Base-by-base conservation (phyloP, 192 early-diverging fungal species). In the Tieghemiomyces parasiticus region DNA sequence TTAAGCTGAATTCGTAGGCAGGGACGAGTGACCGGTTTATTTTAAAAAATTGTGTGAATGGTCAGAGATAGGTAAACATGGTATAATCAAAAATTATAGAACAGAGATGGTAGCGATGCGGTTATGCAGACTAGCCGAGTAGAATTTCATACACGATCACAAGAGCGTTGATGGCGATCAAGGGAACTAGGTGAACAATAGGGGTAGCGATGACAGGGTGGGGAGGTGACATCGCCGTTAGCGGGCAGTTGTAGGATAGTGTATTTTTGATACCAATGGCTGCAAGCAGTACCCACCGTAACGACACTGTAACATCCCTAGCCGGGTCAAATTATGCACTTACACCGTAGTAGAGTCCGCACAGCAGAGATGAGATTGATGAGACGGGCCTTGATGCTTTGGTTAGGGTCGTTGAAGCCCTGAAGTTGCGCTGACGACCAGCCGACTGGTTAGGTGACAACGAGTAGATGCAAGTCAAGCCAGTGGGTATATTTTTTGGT, bases 281-380 rank as follows among this genome's bases (percentile, higher is more conserved):
- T 26, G 19, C 33, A 38, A 31, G 55, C 0, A 3, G 26, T 22
- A n/a, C 1, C 2, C 3, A 35, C n/a, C 24, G 0, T 19, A 13
- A 9, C 12, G n/a, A 20, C n/a, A 2, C 16, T n/a, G 35, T 13
- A 54, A 6, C 22, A 19, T 46, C 34, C 22, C 19, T 44, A 9
- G 4, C 0, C 29, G 2, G 13, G 12, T 46, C 13, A 26, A 24
- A 30, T 35, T 35, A 10, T 0, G 12, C 10, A 71, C 81, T 56
- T 81, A 90, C 88, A 84, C 77, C 90, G 70, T 76, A 92, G 82
- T 47, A 95, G 71, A 42, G 89, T 94, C 63, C 92, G 78, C 42
- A 92, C 85, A 0, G 92, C 90, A 0, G 89, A 89, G 59, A 95
- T 93, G 38, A 95, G 77, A 67, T 86, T 86, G 68, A 95, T 79